Evolutionary conservation across 768 basidiomycete genomes (phyloP), one percentile per base, ranked within the genome.

Genomic region (Mycena albidolilacea): DNA sequence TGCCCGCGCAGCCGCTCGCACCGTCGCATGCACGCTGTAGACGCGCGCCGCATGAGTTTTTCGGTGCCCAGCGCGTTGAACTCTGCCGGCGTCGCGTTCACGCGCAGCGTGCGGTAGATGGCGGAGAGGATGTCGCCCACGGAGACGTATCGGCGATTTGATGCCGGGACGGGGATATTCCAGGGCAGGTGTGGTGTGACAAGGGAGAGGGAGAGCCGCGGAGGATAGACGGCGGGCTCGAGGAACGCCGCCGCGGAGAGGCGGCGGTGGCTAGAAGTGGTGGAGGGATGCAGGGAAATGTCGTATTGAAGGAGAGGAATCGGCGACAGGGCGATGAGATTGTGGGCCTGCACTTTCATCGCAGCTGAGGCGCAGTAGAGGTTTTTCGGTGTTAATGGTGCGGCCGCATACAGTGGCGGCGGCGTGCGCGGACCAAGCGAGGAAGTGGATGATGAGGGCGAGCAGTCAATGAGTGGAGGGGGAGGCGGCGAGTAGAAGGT

Each of bases 371-470:
- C 30, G 30, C 30, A 3, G 30, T 30, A 30, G 58, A 59, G 58
- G 58, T 59, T 23, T 39, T 59, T 59, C 58, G 58, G 58, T 59
- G 58, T 59, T 59, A 59, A 59, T 59, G 38, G 58, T 59, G 58
- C 58, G 58, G 58, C 58, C 58, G 58, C 58, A 59, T 59, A 59
- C 35, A 59, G 58, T 37, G 58, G 58, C 58, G 58, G 58, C 66
- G 55, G 54, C 66, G 55, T 57, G 54, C 35, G 62, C 62, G 62
- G 55, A 55, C 66, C 57, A 67, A 59, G 58, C 35, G 58, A 67
- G 66, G 66, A 54, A 55, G 66, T 55, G 39, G 66, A 57, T 57
- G 55, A 67, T 55, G 55, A 67, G 54, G 66, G 52, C 55, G 55
- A 67, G 66, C 41, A 67, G 66, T 59, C 55, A 55, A 59, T 59